Percentiles rank a stretch among this genome's conserved stretches.
Conservation (phyloP, 768 basidiomycete genomes). For the Rhizopogon roseolus region DNA sequence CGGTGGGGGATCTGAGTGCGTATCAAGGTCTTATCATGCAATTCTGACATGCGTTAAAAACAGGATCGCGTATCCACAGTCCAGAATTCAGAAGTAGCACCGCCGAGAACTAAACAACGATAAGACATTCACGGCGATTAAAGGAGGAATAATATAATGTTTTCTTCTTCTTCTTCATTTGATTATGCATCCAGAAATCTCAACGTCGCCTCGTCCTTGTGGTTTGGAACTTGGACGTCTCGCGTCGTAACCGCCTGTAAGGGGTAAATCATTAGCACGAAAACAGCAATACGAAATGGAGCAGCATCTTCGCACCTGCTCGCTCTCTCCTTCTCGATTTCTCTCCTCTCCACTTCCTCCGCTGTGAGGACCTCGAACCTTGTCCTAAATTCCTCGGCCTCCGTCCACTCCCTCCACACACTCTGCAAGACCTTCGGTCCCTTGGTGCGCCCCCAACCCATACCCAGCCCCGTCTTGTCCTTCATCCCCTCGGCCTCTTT, state of each 20-base stretch:
- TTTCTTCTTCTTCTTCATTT: slow-evolving; percentile 3
- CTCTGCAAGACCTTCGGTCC: slow-evolving; percentile 81
- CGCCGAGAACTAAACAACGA: background rate
- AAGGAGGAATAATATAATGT: slow-evolving; percentile 21
- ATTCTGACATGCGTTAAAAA: no score
- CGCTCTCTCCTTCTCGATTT: slow-evolving; percentile 82
- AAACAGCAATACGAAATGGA: background rate
- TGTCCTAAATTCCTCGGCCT: slow-evolving; percentile 87
- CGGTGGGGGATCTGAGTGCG: no score
- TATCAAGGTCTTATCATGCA: no score
- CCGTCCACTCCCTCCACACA: slow-evolving; percentile 94
- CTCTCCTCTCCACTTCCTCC: slow-evolving; percentile 90
- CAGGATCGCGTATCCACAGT: no score
- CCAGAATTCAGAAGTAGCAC: background rate
- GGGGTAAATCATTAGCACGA: background rate
- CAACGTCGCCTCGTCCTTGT: slow-evolving; percentile 36
- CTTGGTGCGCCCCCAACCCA: slow-evolving; percentile 68
- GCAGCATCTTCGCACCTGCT: slow-evolving; percentile 42
- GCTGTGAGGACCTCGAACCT: slow-evolving; percentile 79
- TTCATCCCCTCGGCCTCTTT: slow-evolving; percentile 58
- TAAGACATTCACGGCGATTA: slow-evolving; percentile 14
- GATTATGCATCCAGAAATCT: background rate
- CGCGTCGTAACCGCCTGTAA: slow-evolving; percentile 53
- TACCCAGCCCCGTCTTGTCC: slow-evolving; percentile 78
- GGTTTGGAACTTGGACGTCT: slow-evolving; percentile 64